Conservation (phyloP, 345 rosid species). For the Brassica napus region DNA sequence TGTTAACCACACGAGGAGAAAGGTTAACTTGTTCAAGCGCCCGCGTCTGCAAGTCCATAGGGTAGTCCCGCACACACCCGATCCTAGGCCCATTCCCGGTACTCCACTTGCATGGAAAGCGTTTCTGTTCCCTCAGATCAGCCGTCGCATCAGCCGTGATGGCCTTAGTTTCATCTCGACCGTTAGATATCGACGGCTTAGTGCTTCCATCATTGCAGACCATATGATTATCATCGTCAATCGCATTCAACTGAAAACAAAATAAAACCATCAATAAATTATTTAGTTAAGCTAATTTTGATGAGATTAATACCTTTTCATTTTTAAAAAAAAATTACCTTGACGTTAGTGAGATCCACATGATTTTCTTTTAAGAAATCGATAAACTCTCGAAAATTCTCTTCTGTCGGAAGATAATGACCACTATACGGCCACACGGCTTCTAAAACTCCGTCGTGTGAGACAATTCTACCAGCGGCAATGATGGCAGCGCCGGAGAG, state of each 20-base stretch:
- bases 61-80: slow-evolving; percentile 89
- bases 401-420: slow-evolving; percentile 93
- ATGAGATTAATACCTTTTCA: not conserved
- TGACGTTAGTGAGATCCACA: slow-evolving; percentile 76
- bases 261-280: not conserved
- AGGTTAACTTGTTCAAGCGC: slow-evolving; percentile 86
- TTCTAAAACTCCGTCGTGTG: slow-evolving; percentile 53
- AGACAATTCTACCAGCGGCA: slow-evolving; percentile 71
- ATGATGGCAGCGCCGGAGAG: slow-evolving; percentile 76
- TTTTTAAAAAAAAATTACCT: slow-evolving; percentile 47
- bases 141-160: slow-evolving; percentile 16
- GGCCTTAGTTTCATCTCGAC: slow-evolving; percentile 21
- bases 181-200: slow-evolving; percentile 21
- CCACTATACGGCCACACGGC: slow-evolving; percentile 99
- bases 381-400: slow-evolving; percentile 79
- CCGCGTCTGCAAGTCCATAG: slow-evolving; percentile 55
- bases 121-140: slow-evolving; percentile 27
- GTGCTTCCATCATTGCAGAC: slow-evolving; percentile 13
- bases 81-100: slow-evolving; percentile 82
- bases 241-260: slow-evolving; percentile 54
- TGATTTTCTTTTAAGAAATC: slow-evolving; percentile 61
- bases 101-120: slow-evolving; percentile 69
- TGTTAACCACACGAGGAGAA: slow-evolving; percentile 62
- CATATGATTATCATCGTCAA: slow-evolving; percentile 63
- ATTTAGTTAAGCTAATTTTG: not conserved